Base-by-base conservation (phyloP, 2,329 filamentous ascomycete genomes). In the Trichoderma guizhouense region DNA sequence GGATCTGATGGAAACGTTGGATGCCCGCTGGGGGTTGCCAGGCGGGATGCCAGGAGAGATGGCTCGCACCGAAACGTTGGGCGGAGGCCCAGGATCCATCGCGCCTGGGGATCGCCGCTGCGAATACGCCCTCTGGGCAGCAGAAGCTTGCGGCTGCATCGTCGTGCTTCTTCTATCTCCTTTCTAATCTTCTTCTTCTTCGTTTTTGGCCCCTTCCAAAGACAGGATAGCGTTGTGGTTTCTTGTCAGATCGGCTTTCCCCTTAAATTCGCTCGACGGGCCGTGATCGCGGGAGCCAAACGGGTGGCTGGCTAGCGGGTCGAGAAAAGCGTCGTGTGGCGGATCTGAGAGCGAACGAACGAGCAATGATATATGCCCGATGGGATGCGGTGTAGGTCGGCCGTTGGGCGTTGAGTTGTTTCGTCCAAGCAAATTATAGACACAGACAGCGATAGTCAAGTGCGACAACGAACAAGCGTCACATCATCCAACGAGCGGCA, bases 1-100 rank as follows among this genome's bases (percentile, higher is more conserved):
- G 30, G 91, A 90, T 78, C 90, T 89, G 72, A 91, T 89, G 61
- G 92, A 94, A 36, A 89, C 87, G 60, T 88, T 90, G 9, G 91
- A 92, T 34, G 87, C 85, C 72, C 92, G 89, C 72, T 69, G 88
- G 84, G 74, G 89, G 90, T 74, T 89, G 84, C 74, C 84, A 85
- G 39, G 89, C 84, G 76, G 85, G 66, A 72, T 69, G 18, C 57
- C 86, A 39, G 91, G 90, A 66, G 90, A 91, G 78, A 89, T 90
- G 63, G 88, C 83, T 71, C 89, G 86, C 69, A 83, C 80, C 71
- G 87, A 85, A 74, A 88, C 83, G 79, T 83, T 87, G 71, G 87
- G 84, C 65, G 89, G 86, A 76, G 86, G 87, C 67, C 87, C 87
- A 77, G 86, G 85, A 74, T 91, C 90, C 43, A 85, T 89, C 39